phyloP scores from a whole-genome alignment of 2,329 filamentous ascomycete species.

The Exophiala phaeomuriformis region DNA sequence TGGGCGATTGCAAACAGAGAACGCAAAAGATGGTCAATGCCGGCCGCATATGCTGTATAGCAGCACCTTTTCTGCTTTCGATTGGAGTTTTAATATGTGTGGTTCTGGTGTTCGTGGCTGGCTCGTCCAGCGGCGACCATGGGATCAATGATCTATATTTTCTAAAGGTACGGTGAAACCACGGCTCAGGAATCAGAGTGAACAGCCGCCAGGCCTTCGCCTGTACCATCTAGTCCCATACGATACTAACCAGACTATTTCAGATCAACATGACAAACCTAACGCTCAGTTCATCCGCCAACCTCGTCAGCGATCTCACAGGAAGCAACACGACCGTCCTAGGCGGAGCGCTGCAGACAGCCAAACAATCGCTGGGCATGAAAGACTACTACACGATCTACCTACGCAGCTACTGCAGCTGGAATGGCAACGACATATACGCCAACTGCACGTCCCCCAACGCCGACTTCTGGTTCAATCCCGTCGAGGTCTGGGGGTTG shows the following conservation, averaged over 20 bases:
- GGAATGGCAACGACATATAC: slow-evolving; percentile 46
- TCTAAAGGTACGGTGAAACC: slow-evolving; percentile 37
- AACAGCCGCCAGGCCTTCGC: too few species aligned
- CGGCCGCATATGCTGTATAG: slow-evolving; percentile 78
- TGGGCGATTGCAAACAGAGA: not conserved
- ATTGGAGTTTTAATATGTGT: slow-evolving; percentile 67
- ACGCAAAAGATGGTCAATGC: slow-evolving; percentile 54
- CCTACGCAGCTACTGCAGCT: slow-evolving; percentile 81
- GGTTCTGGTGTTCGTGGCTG: slow-evolving; percentile 51
- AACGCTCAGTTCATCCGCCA: slow-evolving; percentile 41
- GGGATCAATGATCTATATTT: slow-evolving; percentile 51
- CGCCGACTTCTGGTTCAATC: slow-evolving; percentile 69
- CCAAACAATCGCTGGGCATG: slow-evolving; percentile 49
- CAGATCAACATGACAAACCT: slow-evolving; percentile 57
- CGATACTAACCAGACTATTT: slow-evolving; percentile 31
- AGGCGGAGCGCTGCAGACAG: slow-evolving; percentile 32
- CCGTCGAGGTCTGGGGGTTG: slow-evolving; percentile 59
- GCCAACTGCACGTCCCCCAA: slow-evolving; percentile 61
- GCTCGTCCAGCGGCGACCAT: slow-evolving; percentile 44
- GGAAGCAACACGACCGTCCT: slow-evolving; percentile 34
- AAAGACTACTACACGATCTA: slow-evolving; percentile 71
- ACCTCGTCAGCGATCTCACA: slow-evolving; percentile 29
- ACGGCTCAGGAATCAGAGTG: not conserved
- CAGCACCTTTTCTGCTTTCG: slow-evolving; percentile 75
- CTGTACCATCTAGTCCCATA: too few species aligned